phyloP scores from a whole-genome alignment of 1,284 basidiomycete species.

The Pseudozyma thailandica region DNA sequence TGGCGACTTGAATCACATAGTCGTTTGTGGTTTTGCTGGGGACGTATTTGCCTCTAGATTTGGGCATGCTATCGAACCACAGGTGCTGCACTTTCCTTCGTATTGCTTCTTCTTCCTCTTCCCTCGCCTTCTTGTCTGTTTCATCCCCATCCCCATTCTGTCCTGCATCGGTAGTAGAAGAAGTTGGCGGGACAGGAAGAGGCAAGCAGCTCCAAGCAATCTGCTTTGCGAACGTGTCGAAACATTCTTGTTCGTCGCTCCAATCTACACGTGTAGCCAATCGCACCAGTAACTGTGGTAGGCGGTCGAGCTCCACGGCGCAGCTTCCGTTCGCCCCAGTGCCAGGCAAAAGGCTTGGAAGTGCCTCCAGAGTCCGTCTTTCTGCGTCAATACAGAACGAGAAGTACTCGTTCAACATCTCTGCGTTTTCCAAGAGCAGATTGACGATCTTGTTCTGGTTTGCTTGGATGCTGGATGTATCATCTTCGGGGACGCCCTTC shows the following conservation, averaged over 20 bases:
- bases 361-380: conserved; percentile 76
- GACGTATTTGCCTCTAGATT: conserved; percentile 30
- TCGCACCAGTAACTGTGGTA: conserved; percentile 59
- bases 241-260: conserved; percentile 85
- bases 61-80: conserved; percentile 60
- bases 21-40: conserved; percentile 34
- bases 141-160: background rate
- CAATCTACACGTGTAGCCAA: conserved; percentile 79
- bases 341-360: conserved; percentile 84
- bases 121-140: background rate
- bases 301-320: conserved; percentile 78
- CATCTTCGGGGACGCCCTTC: conserved; percentile 67
- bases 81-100: conserved; percentile 36
- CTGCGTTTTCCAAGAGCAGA: conserved; percentile 72
- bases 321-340: conserved; percentile 77
- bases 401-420: conserved; percentile 95
- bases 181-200: conserved; percentile 68
- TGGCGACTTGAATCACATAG: conserved; percentile 58
- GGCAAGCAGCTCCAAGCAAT: conserved; percentile 71
- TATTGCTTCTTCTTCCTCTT: conserved; percentile 16
- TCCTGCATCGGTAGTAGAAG: background rate
- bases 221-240: conserved; percentile 84
- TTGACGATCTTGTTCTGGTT: conserved; percentile 56
- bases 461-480: conserved; percentile 65
- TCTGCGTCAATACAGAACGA: conserved; percentile 73